phyloP scores from a whole-genome alignment of 1,139 yeast genomes.

The Yamadazyma dendronema region DNA sequence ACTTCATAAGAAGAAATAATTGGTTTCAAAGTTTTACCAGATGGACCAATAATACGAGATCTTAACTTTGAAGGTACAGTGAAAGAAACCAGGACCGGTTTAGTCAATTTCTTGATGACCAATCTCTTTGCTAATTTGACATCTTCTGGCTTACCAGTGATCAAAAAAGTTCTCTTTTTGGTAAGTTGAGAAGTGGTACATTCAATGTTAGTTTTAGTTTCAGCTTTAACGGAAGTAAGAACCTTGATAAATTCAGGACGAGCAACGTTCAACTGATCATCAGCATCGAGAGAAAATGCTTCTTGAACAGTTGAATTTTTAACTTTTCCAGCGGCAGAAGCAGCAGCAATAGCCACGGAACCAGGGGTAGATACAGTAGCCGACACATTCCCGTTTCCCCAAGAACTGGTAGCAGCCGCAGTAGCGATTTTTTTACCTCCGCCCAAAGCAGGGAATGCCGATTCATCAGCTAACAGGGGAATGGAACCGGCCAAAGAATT shows the following conservation, averaged over 20 bases:
- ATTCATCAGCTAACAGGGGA: conserved; percentile 47
- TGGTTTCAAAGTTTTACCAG: conserved; percentile 80
- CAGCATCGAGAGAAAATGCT: conserved; percentile 68
- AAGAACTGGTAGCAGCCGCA: conserved; percentile 20
- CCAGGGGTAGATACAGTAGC: background rate
- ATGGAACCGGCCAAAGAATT: conserved; percentile 20
- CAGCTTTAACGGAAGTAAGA: conserved; percentile 59
- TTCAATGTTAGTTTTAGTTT: conserved; percentile 69
- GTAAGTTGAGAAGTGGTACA: conserved; percentile 78
- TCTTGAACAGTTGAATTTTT: conserved; percentile 57
- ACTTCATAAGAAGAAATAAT: conserved; percentile 72
- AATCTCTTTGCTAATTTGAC: conserved; percentile 76
- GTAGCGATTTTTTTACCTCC: conserved; percentile 26
- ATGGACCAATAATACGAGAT: conserved; percentile 83
- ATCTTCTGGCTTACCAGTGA: conserved; percentile 71
- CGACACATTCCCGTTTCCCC: conserved; percentile 11
- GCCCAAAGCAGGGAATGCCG: conserved; percentile 75
- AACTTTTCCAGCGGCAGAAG: conserved; percentile 14
- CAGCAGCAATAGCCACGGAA: conserved; percentile 18
- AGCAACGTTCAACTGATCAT: conserved; percentile 62
- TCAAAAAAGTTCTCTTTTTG: conserved; percentile 80
- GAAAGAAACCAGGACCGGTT: conserved; percentile 63
- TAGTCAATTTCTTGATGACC: conserved; percentile 73
- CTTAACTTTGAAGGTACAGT: conserved; percentile 77
- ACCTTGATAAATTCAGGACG: conserved; percentile 66